Evolutionary conservation across 495 filamentous ascomycete genomes (phyloP).

Genomic region (Penicillium argentinense): DNA sequence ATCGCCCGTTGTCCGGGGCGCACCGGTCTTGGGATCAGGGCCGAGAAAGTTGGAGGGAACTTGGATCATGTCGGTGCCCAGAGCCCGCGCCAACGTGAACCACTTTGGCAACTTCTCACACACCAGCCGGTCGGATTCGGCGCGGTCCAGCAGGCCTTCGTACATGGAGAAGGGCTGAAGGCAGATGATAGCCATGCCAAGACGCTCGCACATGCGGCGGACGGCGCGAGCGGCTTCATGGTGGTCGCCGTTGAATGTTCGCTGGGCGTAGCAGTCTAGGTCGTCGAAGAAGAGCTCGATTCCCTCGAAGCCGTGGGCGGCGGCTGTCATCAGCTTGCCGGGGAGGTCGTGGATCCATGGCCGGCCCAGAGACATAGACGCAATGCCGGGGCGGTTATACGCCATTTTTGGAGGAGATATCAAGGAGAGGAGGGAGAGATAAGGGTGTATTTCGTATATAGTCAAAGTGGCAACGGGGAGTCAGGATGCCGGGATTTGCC

Average conservation of each 20-base stretch:
- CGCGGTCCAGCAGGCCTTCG: constrained; percentile 69
- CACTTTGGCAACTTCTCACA: constrained; percentile 62
- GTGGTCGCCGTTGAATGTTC: constrained; percentile 53
- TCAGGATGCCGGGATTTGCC: too few relatives aligned
- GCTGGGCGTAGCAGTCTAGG: constrained; percentile 60
- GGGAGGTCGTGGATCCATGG: constrained; percentile 63
- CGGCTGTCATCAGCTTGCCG: constrained; percentile 65
- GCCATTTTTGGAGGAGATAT: constrained; percentile 23
- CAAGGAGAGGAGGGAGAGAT: background rate
- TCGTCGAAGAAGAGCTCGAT: constrained; percentile 85
- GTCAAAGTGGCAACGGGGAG: background rate
- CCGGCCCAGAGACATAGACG: constrained; percentile 73
- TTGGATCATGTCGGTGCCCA: constrained; percentile 69
- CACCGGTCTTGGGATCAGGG: constrained; percentile 38
- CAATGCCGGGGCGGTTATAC: constrained; percentile 52
- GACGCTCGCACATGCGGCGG: constrained; percentile 53
- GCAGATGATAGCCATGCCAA: constrained; percentile 62
- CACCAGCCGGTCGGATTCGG: constrained; percentile 55
- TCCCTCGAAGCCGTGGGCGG: constrained; percentile 62
- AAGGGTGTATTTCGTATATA: background rate
- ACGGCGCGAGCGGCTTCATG: constrained; percentile 59
- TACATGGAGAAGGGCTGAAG: constrained; percentile 81
- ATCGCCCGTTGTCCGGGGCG: constrained; percentile 51
- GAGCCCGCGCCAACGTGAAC: constrained; percentile 63
- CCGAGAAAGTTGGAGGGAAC: constrained; percentile 73